A percentile compares a stretch with the other conserved stretches of the same genome.
Evolutionary conservation across 1,284 basidiomycete species (phyloP).

Genomic region (Lentinula novae-zelandiae): DNA sequence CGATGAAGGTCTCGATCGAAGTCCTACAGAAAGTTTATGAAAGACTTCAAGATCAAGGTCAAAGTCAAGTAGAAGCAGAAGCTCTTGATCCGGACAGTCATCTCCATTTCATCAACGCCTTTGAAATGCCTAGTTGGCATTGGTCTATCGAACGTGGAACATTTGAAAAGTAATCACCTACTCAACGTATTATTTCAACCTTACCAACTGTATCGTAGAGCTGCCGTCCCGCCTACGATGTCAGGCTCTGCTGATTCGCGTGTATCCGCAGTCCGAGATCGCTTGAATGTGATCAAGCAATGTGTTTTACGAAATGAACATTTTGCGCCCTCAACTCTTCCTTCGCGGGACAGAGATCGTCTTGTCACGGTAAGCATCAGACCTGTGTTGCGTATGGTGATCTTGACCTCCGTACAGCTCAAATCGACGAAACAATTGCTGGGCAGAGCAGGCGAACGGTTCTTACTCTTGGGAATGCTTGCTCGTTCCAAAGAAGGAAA

Average conservation of each 20-base stretch:
- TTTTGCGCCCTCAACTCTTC: constrained; percentile 91
- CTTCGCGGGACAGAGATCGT: constrained; percentile 79
- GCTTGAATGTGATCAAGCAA: constrained; percentile 86
- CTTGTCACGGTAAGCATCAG: constrained; percentile 71
- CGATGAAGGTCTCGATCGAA: constrained; percentile 74
- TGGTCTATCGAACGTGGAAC: constrained; percentile 84
- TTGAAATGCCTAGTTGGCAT: constrained; percentile 90
- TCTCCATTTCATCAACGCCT: constrained; percentile 84
- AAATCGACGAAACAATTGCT: constrained; percentile 96
- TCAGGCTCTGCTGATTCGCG: constrained; percentile 81
- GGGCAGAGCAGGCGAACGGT: constrained; percentile 86
- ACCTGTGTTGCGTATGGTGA: constrained; percentile 6
- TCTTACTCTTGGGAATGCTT: constrained; percentile 93
- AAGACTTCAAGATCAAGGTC: constrained; percentile 69
- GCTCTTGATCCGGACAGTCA: constrained; percentile 83
- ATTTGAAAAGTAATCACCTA: constrained; percentile 70
- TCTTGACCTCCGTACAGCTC: constrained; percentile 46
- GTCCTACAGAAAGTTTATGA: constrained; percentile 83
- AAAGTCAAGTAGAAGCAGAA: constrained; percentile 54
- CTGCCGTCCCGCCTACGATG: constrained; percentile 51
- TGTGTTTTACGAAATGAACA: constrained; percentile 92
- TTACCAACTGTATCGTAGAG: constrained; percentile 31
- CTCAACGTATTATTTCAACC: background rate
- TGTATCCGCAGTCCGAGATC: constrained; percentile 72
- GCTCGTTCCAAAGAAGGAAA: constrained; percentile 86